These are phyloP conservation scores for Heritiera littoralis DNA, from an alignment of 345 rosid species.

Conservation along the genomic window DNA sequence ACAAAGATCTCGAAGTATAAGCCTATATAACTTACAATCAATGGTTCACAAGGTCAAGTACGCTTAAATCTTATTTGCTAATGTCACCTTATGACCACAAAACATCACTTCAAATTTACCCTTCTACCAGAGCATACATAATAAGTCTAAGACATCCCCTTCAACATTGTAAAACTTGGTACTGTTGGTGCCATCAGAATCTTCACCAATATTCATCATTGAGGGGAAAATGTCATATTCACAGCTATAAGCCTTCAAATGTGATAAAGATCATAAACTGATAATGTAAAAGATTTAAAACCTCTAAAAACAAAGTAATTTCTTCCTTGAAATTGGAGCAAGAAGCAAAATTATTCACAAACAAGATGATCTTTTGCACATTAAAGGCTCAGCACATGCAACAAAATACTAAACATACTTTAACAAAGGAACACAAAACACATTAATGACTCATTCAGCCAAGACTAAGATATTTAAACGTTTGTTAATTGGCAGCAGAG, in stretches of 20 bases:
- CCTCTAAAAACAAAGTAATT: background rate
- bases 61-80: background rate
- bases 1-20: background rate
- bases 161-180: background rate
- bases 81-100: background rate
- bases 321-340: background rate
- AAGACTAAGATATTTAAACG: background rate
- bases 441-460: background rate
- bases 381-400: background rate
- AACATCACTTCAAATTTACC: background rate
- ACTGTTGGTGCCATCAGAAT: too few relatives aligned
- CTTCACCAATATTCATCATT: background rate
- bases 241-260: background rate
- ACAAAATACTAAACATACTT: background rate
- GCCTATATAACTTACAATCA: background rate
- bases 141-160: too few relatives aligned
- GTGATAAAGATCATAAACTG: background rate
- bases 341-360: background rate
- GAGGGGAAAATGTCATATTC: background rate
- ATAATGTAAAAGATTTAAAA: background rate
- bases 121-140: background rate
- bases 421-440: background rate
- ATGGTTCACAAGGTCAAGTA: background rate
- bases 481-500: background rate
- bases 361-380: conserved; percentile 4